Conservation (phyloP, 805 yeast species). For the Kodamaea lidongshanica region DNA sequence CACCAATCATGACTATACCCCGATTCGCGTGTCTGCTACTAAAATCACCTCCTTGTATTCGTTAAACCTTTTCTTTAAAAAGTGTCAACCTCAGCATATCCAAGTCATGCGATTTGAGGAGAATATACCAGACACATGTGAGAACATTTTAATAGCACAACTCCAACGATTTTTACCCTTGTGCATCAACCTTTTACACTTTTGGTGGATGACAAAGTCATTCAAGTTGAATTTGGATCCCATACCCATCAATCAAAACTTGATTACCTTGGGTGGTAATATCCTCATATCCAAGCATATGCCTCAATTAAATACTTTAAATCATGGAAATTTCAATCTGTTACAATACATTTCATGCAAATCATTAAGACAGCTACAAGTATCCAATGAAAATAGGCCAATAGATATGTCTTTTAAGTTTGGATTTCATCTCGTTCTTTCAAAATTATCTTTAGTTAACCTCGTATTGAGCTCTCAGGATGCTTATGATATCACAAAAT, state of each 20-base stretch:
- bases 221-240: conserved; percentile 6
- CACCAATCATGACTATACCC: conserved; percentile 1
- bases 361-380: no score
- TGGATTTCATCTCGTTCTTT: conserved; percentile 1
- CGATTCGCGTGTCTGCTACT: conserved; percentile 3
- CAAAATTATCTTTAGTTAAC: conserved; percentile 4
- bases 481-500: not conserved
- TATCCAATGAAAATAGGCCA: no score
- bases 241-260: not conserved
- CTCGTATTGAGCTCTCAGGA: conserved; percentile 2
- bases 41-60: conserved; percentile 10
- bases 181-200: conserved; percentile 7
- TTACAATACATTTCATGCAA: conserved; percentile 2
- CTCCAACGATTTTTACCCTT: conserved; percentile 4
- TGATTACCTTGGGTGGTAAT: conserved; percentile 5
- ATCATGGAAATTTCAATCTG: conserved; percentile 4
- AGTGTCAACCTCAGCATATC: conserved; percentile 3
- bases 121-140: conserved; percentile 10
- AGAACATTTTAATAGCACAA: conserved; percentile 5
- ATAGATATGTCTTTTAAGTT: no score
- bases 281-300: not conserved
- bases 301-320: conserved; percentile 1
- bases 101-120: conserved; percentile 6
- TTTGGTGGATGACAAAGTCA: conserved; percentile 6
- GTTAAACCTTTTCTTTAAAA: conserved; percentile 11